These are phyloP conservation scores for Diospyros lotus DNA, from an alignment of 148 eudicot species.

Conservation along the genomic window DNA sequence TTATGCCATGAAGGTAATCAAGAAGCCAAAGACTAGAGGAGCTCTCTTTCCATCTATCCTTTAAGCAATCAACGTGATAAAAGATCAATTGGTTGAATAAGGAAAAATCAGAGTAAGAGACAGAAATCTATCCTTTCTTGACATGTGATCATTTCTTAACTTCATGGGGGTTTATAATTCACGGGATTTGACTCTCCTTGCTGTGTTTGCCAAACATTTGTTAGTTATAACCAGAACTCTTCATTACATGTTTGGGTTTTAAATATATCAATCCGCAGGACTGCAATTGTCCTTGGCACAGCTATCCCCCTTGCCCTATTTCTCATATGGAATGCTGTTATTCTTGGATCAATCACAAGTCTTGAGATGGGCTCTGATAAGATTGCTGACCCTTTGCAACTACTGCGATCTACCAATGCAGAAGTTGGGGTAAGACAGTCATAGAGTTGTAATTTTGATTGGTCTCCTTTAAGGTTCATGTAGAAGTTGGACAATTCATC, in stretches of 20 bases:
- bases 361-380: slow-evolving; percentile 38
- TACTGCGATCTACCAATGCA: slow-evolving; percentile 63
- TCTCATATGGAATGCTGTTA: slow-evolving; percentile 91
- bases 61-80: background rate
- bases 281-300: slow-evolving; percentile 74
- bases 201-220: background rate
- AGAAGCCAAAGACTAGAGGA: background rate
- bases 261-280: slow-evolving; percentile 43
- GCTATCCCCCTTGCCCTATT: slow-evolving; percentile 74
- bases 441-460: background rate
- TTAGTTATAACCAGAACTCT: background rate
- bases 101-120: background rate
- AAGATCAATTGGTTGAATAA: background rate
- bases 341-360: slow-evolving; percentile 65
- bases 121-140: background rate
- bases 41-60: background rate
- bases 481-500: background rate
- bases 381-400: slow-evolving; percentile 68
- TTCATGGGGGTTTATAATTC: background rate
- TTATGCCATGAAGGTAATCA: background rate
- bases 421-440: slow-evolving; percentile 59
- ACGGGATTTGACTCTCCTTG: background rate
- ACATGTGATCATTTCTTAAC: background rate
- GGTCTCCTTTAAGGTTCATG: background rate
- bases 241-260: background rate